Base-by-base conservation (phyloP, 192 early-diverging fungal species). In the Chytriomyces confervae region DNA sequence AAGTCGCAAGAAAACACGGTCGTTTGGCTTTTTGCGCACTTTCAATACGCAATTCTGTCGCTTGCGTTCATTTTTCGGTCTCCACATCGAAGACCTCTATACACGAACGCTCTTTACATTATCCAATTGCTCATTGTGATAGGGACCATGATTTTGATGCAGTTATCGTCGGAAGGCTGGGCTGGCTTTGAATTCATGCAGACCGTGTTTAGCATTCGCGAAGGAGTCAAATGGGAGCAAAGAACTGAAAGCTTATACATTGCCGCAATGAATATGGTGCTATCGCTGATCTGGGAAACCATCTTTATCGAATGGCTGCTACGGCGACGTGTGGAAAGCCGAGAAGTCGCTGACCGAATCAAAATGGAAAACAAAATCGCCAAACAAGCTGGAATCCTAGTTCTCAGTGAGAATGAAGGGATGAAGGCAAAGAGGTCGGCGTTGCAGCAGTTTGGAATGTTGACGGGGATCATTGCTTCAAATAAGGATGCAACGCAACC, bases 11-110 rank as follows among this genome's bases (percentile, higher is more conserved):
- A 88, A 62, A 88, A 88, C 79, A 81, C 83, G 3, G 77, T 76
- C 18, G 36, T 86, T 11, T 88, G 86, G 86, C 76, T 86, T 13
- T 88, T 80, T 73, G 57, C 82, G 7, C 86, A 88, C 66, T 83
- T 83, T 57, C 81, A 84, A 69, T 83, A 79, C 65, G 77, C 68
- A 10, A 77, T 78, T 13, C 45, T 78, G 13, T 44, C 79, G 8
- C 53, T 86, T 7, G 81, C 77, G 16, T 75, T 84, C 64, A 76
- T 72, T 20, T 47, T 81, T 11, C 61, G 66, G 27, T 67, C 79
- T 3, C 50, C 76, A n/a, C 84, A 76, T 71, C 80, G 86, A 9
- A 57, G 23, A 61, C 86, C 86, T 7, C 63, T 85, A 43, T 86
- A 84, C 81, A 88, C 86, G 2, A 86, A 88, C 76, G 36, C 48